phyloP scores from a whole-genome alignment of 1,284 basidiomycete species.

The Wolfiporia cocos region DNA sequence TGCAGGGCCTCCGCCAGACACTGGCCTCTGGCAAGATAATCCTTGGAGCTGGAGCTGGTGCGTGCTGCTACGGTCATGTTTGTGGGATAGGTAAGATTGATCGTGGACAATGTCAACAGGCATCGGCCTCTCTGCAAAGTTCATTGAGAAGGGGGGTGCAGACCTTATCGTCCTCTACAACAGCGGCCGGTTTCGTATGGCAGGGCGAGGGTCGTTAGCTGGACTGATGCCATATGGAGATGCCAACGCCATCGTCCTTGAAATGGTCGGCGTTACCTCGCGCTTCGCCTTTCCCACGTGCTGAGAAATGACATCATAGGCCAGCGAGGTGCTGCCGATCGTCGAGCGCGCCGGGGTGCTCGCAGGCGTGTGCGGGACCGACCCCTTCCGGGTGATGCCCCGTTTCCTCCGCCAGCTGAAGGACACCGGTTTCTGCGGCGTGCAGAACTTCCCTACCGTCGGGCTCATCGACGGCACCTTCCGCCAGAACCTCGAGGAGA shows the following conservation, averaged over 20 bases:
- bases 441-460: slow-evolving; percentile 22
- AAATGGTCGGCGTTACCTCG: slow-evolving; percentile 13
- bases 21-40: slow-evolving; percentile 14
- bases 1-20: slow-evolving; percentile 14
- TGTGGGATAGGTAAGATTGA: too few species aligned
- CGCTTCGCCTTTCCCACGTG: neutral
- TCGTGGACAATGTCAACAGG: too few species aligned
- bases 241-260: slow-evolving; percentile 18
- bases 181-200: slow-evolving; percentile 21
- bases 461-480: slow-evolving; percentile 19
- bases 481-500: slow-evolving; percentile 20
- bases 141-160: slow-evolving; percentile 19
- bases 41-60: slow-evolving; percentile 17
- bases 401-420: slow-evolving; percentile 17
- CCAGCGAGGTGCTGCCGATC: slow-evolving; percentile 17
- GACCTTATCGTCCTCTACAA: slow-evolving; percentile 21
- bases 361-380: slow-evolving; percentile 20
- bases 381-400: slow-evolving; percentile 20
- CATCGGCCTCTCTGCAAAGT: slow-evolving; percentile 20
- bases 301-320: slow-evolving; percentile 9
- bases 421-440: slow-evolving; percentile 19
- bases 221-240: slow-evolving; percentile 22
- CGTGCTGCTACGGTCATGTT: too few species aligned
- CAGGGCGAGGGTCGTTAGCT: slow-evolving; percentile 17
- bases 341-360: slow-evolving; percentile 14